phyloP scores from a whole-genome alignment of 257 asterid species.

The Asclepias syriaca region DNA sequence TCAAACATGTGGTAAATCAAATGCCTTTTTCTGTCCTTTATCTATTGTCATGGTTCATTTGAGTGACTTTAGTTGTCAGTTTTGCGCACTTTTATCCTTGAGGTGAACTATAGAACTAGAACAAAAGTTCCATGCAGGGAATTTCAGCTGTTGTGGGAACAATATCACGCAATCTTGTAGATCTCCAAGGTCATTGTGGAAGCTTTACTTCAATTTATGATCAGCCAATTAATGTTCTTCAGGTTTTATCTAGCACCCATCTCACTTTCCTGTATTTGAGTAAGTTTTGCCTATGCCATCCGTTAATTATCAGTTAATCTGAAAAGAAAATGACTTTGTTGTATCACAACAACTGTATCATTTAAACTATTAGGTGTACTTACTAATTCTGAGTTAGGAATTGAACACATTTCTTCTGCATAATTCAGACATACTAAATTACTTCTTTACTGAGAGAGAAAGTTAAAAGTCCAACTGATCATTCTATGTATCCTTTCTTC shows the following conservation, averaged over 20 bases:
- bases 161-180: constrained; percentile 88
- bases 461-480: not conserved
- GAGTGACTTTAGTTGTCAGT: not conserved
- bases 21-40: not conserved
- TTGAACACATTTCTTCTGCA: not conserved
- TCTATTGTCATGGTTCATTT: not conserved
- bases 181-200: constrained; percentile 90
- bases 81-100: not conserved
- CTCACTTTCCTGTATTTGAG: not conserved
- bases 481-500: constrained; percentile 1
- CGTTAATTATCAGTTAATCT: not conserved
- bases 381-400: not conserved
- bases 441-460: not conserved
- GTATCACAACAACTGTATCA: not conserved
- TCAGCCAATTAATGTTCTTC: constrained; percentile 57
- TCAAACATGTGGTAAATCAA: constrained; percentile 88
- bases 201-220: constrained; percentile 95
- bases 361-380: not conserved
- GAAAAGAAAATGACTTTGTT: not conserved
- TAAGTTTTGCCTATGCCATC: constrained; percentile 2
- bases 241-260: constrained; percentile 36
- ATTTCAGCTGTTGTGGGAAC: constrained; percentile 97
- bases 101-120: constrained; percentile 14
- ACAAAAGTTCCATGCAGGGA: constrained; percentile 42
- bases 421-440: not conserved